phyloP scores from a whole-genome alignment of 1,284 basidiomycete species.

The Cryptococcus deneoformans region DNA sequence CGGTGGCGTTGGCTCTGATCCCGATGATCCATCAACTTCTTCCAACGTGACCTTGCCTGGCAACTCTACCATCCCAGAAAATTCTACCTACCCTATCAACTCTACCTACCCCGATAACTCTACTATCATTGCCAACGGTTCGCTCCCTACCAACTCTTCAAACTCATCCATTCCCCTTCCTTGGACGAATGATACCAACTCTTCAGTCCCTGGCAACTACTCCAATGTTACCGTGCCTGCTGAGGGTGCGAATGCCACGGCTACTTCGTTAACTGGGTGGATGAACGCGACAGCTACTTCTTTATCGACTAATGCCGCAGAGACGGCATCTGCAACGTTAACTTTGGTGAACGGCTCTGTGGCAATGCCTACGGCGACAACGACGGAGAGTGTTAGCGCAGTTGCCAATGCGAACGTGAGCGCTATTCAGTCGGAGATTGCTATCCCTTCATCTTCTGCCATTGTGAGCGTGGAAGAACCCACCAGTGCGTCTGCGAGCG shows the following conservation, averaged over 20 bases:
- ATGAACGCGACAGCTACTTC: conserved; percentile 1
- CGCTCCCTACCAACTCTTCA: conserved; percentile 2
- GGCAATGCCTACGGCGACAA: conserved; percentile 1
- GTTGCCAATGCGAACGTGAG: neutral
- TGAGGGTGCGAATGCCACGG: conserved; percentile 1
- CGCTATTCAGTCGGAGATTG: neutral
- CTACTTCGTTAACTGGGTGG: conserved; percentile 1
- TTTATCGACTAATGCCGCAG: conserved; percentile 1
- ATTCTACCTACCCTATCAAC: neutral
- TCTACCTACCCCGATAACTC: neutral
- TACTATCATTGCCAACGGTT: neutral
- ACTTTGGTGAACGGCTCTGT: neutral
- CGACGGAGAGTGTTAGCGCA: neutral
- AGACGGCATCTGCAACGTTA: conserved; percentile 18
- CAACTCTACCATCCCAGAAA: neutral
- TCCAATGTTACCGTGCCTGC: conserved; percentile 6
- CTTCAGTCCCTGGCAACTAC: conserved; percentile 1
- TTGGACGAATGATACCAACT: conserved; percentile 6
- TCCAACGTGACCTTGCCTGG: neutral
- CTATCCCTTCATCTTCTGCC: too few species aligned
- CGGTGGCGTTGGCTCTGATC: conserved; percentile 5
- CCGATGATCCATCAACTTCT: neutral
- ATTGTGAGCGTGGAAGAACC: too few species aligned
- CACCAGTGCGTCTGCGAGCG: too few species aligned
- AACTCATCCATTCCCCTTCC: conserved; percentile 2